Evolutionary conservation across 352 stramenopile species (phyloP).

Genomic region (Pythium oligandrum): DNA sequence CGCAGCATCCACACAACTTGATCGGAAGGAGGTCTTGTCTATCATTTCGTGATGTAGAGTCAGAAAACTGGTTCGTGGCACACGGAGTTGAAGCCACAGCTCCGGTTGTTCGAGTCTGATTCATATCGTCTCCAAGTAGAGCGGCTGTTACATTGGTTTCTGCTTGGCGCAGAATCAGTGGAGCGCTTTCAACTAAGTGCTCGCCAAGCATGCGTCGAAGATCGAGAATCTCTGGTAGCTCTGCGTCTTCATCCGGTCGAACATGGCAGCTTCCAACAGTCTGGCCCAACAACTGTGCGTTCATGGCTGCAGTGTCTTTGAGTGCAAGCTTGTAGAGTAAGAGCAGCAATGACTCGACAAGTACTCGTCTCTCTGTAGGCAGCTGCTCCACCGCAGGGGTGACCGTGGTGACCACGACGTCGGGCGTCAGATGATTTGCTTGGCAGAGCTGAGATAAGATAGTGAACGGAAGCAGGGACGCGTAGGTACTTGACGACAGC

Average conservation of each 20-base stretch:
- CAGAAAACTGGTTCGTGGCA: no score
- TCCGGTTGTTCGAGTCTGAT: no score
- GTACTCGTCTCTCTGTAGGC: slow-evolving; percentile 12
- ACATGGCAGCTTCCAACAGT: slow-evolving; percentile 13
- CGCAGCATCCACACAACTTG: no score
- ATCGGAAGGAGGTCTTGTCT: no score
- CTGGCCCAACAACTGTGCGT: slow-evolving; percentile 7
- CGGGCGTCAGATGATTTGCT: no score
- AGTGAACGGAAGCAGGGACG: slow-evolving; percentile 20
- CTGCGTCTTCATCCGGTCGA: neutral
- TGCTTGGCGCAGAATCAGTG: slow-evolving; percentile 8
- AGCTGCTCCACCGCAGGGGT: neutral
- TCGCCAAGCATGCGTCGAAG: slow-evolving; percentile 6
- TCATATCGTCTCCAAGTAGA: no score
- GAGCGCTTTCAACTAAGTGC: slow-evolving; percentile 22
- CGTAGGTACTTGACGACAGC: slow-evolving; percentile 12
- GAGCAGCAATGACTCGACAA: slow-evolving; percentile 27
- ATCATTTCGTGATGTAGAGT: no score
- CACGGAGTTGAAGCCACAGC: no score
- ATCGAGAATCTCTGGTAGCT: no score
- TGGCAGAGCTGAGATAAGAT: slow-evolving; percentile 3
- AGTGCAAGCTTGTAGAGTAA: slow-evolving; percentile 27
- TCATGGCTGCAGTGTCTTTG: slow-evolving; percentile 11
- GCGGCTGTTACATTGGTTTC: no score
- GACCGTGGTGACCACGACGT: neutral